phyloP scores from a whole-genome alignment of 371 early-diverging fungal species.

The Lichtheimia ramosa region DNA sequence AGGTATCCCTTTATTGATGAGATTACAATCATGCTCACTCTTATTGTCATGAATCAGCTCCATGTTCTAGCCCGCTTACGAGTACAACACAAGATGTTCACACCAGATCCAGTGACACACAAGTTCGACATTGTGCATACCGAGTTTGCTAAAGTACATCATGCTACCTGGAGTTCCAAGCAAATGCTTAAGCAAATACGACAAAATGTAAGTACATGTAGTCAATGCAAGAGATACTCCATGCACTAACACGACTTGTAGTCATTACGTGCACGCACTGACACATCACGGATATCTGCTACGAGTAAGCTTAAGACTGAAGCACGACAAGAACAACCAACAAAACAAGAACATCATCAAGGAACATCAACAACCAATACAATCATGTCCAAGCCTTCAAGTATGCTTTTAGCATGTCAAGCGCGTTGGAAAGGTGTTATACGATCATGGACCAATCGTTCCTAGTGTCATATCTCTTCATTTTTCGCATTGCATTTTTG shows the following conservation, averaged over 20 bases:
- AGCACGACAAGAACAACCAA: not conserved
- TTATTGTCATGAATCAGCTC: conserved; percentile 5
- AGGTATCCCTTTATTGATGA: not conserved
- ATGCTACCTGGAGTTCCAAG: conserved; percentile 27
- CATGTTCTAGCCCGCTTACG: conserved; percentile 23
- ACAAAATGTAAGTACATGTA: conserved; percentile 20
- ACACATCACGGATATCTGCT: not conserved
- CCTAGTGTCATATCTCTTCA: not conserved
- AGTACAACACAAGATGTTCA: not conserved
- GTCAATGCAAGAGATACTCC: not conserved
- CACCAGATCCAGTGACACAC: conserved; percentile 10
- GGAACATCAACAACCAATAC: not conserved
- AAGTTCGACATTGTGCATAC: conserved; percentile 13
- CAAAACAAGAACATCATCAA: not conserved
- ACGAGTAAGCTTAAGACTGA: not conserved
- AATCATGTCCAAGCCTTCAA: conserved; percentile 1
- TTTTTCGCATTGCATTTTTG: no score
- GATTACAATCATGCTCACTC: not conserved
- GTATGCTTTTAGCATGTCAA: conserved; percentile 3
- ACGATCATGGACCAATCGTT: not conserved
- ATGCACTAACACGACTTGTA: not conserved
- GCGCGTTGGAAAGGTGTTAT: conserved; percentile 4
- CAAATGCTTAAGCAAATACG: conserved; percentile 27
- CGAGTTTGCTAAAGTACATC: conserved; percentile 22
- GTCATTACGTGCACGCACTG: not conserved